Conservation (phyloP, 2,329 filamentous ascomycete genomes). For the Cladosporium sphaerospermum region DNA sequence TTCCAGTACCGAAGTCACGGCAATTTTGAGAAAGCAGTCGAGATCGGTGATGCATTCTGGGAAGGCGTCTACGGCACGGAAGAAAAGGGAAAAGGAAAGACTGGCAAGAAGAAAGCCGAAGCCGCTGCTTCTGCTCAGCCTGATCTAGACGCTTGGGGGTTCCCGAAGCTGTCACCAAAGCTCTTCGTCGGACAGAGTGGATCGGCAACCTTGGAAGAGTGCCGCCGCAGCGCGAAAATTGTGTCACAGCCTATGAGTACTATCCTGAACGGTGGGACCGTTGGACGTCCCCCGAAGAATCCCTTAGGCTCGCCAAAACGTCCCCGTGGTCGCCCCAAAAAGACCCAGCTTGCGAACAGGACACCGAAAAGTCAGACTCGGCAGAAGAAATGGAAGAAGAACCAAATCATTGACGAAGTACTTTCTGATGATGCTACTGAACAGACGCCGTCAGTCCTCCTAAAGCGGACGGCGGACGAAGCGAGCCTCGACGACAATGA, state of each 20-base stretch:
- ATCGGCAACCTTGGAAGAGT: constrained; percentile 38
- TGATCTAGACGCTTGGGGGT: constrained; percentile 43
- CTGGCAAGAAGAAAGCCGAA: constrained; percentile 6
- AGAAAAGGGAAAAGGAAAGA: constrained; percentile 27
- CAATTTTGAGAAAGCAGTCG: constrained; percentile 49
- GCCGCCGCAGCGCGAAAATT: constrained; percentile 16
- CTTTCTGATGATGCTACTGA: too few species aligned
- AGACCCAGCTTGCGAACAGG: background rate
- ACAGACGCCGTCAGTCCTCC: too few species aligned
- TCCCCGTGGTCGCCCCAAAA: background rate
- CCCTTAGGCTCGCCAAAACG: background rate
- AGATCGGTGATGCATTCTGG: constrained; percentile 46
- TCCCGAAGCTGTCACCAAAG: constrained; percentile 32
- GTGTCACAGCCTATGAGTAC: too few species aligned
- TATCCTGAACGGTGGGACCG: background rate
- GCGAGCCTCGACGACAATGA: too few species aligned
- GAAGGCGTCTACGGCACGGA: constrained; percentile 40
- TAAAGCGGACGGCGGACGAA: too few species aligned
- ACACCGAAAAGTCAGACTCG: background rate
- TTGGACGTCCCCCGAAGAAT: background rate
- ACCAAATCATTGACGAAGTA: too few species aligned
- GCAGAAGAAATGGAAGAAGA: background rate
- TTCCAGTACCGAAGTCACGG: constrained; percentile 51
- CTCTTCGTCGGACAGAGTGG: constrained; percentile 36
- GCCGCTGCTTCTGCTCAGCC: constrained; percentile 11